Conservation (phyloP, 495 filamentous ascomycete genomes). For the Aspergillus indologenus region DNA sequence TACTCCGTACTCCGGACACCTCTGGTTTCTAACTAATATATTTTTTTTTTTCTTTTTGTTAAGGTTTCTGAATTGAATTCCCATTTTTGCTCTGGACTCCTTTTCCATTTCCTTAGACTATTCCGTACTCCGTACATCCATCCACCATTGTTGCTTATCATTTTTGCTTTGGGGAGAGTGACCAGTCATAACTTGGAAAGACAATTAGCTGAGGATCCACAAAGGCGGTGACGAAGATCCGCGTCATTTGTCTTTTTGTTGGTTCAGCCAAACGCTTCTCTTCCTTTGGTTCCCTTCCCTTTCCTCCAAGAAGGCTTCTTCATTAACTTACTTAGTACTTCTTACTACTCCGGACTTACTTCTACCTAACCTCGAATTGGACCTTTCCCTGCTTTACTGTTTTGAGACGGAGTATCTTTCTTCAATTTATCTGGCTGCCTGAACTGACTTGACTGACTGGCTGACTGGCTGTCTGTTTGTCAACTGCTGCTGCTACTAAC, state of each 20-base stretch:
- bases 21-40: too few species aligned
- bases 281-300: slow-evolving; percentile 11
- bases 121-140: too few species aligned
- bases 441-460: too few species aligned
- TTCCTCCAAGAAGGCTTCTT: too few species aligned
- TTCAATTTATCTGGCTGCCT: neutral
- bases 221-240: slow-evolving; percentile 28
- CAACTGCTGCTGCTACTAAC: neutral
- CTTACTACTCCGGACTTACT: neutral
- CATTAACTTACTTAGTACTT: too few species aligned
- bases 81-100: neutral
- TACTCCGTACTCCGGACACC: neutral
- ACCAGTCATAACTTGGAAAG: too few species aligned
- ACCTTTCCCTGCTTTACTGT: neutral
- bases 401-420: neutral
- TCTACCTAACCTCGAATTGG: neutral
- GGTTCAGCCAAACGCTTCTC: slow-evolving; percentile 18
- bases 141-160: neutral
- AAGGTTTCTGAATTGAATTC: neutral
- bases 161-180: too few species aligned
- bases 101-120: neutral
- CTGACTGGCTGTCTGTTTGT: too few species aligned
- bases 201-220: neutral
- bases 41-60: neutral
- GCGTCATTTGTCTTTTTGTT: slow-evolving; percentile 20